Evolutionary conservation across 345 rosid genomes (phyloP).

Genomic region (Gossypium ekmanianum): DNA sequence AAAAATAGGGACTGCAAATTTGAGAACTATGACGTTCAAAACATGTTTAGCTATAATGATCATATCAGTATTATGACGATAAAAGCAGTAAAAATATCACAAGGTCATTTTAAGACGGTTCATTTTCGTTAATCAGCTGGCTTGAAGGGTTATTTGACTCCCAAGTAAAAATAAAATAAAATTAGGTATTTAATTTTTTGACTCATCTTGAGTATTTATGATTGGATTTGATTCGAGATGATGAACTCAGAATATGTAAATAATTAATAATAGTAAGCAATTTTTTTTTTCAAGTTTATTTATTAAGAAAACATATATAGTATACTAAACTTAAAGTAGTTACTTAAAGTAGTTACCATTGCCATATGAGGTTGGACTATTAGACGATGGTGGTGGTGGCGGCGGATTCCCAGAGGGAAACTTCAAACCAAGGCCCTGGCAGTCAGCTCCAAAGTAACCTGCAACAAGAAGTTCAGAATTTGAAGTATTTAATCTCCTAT

Average conservation of each 20-base stretch:
- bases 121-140: not conserved
- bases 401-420: not conserved
- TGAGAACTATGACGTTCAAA: not conserved
- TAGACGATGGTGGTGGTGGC: not conserved
- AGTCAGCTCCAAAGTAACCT: constrained; percentile 9
- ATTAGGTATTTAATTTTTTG: no score
- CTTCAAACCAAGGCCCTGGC: not conserved
- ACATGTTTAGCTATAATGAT: not conserved
- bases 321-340: not conserved
- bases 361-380: not conserved
- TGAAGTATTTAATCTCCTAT: not conserved
- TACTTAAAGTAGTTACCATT: not conserved
- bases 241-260: not conserved
- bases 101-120: not conserved
- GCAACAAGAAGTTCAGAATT: not conserved
- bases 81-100: not conserved
- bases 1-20: not conserved
- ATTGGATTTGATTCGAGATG: not conserved
- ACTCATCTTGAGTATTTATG: no score
- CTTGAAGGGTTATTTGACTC: no score
- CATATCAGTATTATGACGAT: not conserved
- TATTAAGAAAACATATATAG: no score
- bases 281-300: not conserved
- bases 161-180: no score
- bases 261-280: not conserved